Evolutionary conservation across 768 basidiomycete genomes (phyloP), one percentile per base, ranked within the genome.

Genomic region (Boletus reticulatus): DNA sequence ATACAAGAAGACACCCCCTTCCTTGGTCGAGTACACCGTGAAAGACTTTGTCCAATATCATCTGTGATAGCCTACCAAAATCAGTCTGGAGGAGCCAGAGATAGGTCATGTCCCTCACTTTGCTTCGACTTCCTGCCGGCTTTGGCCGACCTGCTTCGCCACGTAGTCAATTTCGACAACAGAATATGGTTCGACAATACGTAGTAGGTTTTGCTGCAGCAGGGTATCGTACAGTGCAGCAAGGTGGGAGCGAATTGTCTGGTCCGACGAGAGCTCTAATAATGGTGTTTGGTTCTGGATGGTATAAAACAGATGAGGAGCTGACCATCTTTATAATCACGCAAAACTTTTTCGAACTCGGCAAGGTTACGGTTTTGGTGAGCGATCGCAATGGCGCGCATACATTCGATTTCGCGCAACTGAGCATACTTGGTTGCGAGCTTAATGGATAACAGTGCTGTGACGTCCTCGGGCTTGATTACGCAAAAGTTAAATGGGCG

Each of bases 11-110:
- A 65, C 94, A 94, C 0, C 94, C 94, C 4, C 92, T 82, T 27
- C 93, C 94, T 70, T 98, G 96, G 69, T 98, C 96, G n/a, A 99
- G 79, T 1, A 99, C 94, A 6, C 96, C 96, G 58, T 92, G 83
- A 59, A 98, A 83, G 2, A 95, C 84, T 63, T 95, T 95, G 74
- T 98, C 96, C 37, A 98, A 76, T 58, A 98, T 99, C 96, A 99
- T 98, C 69, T 99, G 96, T 31, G 91, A 94, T 27, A 98, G 75
- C 69, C 95, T 96, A 62, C 6, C 32, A 19, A 52, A 29, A 43
- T 68, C 44, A 64, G 27, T 22, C 19, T 8, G 29, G 53, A 48
- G 12, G 12, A 12, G 16, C 10, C 1, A 2, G 13, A 22, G 9
- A 29, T 29, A 29, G 2, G 27, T 14, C 1, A 17, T 16, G 47